A percentile compares a stretch with the other conserved stretches of the same genome.
Conservation (phyloP, 2,329 filamentous ascomycete species). For the Neurospora sp. region DNA sequence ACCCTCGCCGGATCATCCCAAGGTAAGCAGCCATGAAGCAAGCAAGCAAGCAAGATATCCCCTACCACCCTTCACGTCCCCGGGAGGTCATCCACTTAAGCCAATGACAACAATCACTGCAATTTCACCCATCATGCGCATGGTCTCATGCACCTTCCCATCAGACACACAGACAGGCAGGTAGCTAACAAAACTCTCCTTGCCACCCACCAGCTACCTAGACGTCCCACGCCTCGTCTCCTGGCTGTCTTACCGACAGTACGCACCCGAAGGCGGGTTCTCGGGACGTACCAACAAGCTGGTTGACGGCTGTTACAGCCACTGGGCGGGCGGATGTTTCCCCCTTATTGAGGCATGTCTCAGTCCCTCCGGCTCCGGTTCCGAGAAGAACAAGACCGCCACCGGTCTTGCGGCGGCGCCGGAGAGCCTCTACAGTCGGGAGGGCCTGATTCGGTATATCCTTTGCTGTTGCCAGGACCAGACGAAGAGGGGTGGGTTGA, state of each 20-base stretch:
- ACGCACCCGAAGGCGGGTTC: conserved; percentile 85
- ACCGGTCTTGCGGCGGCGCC: conserved; percentile 22
- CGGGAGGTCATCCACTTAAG: conserved; percentile 23
- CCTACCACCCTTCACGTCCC: background rate
- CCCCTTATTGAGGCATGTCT: conserved; percentile 76
- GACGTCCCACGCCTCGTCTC: conserved; percentile 67
- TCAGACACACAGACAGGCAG: conserved; percentile 7
- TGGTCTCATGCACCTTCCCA: conserved; percentile 18
- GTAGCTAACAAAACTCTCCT: conserved; percentile 1
- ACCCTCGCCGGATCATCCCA: conserved; percentile 64
- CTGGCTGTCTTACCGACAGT: conserved; percentile 86
- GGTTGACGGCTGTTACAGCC: conserved; percentile 95
- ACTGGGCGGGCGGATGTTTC: conserved; percentile 96
- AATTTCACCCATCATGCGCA: conserved; percentile 19
- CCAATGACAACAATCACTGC: conserved; percentile 24
- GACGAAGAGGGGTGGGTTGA: conserved; percentile 63
- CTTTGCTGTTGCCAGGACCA: conserved; percentile 77
- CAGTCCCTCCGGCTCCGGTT: conserved; percentile 23
- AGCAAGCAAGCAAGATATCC: background rate
- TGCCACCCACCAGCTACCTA: conserved; percentile 47
- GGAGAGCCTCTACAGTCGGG: conserved; percentile 62
- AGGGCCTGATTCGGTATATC: conserved; percentile 83
- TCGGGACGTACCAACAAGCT: conserved; percentile 94
- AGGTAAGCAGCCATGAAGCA: conserved; percentile 41
- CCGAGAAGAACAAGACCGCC: conserved; percentile 14